Base-by-base conservation (phyloP, 1,139 yeast genomes). In the Geotrichum bryndzae region DNA sequence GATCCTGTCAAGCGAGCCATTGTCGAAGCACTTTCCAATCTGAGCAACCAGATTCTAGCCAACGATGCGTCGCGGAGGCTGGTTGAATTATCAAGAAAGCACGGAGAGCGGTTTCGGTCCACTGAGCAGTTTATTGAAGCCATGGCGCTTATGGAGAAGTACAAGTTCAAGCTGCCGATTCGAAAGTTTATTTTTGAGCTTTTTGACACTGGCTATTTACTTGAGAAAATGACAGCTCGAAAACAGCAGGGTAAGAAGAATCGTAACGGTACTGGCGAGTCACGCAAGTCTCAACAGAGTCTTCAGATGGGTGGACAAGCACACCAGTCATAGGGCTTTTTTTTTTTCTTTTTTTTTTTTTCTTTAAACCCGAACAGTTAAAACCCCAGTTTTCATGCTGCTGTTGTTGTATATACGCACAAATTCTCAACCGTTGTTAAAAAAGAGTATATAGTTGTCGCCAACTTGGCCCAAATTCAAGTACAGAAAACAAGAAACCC, bases 101-200 rank as follows among this genome's bases (percentile, higher is more conserved):
- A 81, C 62, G 85, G 88, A 0, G 79, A 79, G 38, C 72, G 83
- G 23, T 90, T 90, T 72, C 83, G 81, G 58, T 81, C 77, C 41
- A 80, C 84, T 11, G 83, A 79, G 8, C 75, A 90, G 60, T 86
- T 88, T 68, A 74, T 80, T 64, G 82, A 85, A 61, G 84, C 87
- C 2, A 78, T 89, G 70, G 79, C 81, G 59, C 77, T 87, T 62
- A 78, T 91, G 67, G 91, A 87, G 63, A 79, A 79, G 61, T 91
- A 87, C 68, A 83, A 83, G 63, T 89, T 85, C 74, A 83, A 87
- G 63, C 82, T 81, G 56, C 82, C 82, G 10, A 84, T 85, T 51
- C 76, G 96, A 53, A 80, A 84, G 67, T 88, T 86, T 68, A 79
- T 91, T 10, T 80, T 90, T 68, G 92, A 86, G 59, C 75, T 89